Base-by-base conservation (phyloP, 352 stramenopile species). In the Globisporangium takayamanum region DNA sequence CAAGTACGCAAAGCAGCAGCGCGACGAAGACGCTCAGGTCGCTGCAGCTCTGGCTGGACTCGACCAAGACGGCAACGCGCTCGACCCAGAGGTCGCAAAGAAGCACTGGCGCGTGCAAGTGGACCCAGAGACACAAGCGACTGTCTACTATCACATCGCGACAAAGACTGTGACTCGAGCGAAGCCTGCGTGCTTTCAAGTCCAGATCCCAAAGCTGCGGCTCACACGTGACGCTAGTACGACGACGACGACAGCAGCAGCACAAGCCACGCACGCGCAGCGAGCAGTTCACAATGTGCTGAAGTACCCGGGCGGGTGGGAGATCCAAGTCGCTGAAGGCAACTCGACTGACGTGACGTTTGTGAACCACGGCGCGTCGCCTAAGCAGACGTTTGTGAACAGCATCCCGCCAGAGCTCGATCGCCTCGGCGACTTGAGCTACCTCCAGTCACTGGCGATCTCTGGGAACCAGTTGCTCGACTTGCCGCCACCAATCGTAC, bases 391-490 rank as follows among this genome's bases (percentile, higher is more conserved):
- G 1, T 74, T 70, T 44, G 50, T 54, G 8, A 45, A 22, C 15
- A 57, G 25, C 0, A 56, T 92, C 5, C 80, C 82, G 10, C 39
- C 62, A 14, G 76, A 68, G 5, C 73, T 90, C 16, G 80, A 92
- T 55, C 72, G 68, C 8, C 74, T 79, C 41, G 76, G 71, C 11
- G 60, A 75, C 7, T 48, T 90, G 14, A 64, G 68, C n/a, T 63
- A 69, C 26, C 52, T 92, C 39, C 61, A 75, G 1, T 42, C 44
- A 0, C 75, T 92, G 22, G 50, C 72, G 18, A 22, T 92, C n/a
- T 79, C 73, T 2, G 69, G 69, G 2, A 92, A 92, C 51, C 68
- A 89, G 22, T 64, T 92, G 0, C 56, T 75, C 46, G 78, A 87
- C 1, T 55, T 92, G 3, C 82, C 82, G 14, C 28, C 68, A 30